A percentile compares a stretch with the other conserved stretches of the same genome.
Conservation (phyloP, 2,329 filamentous ascomycete species). For the Erysiphe pulchra region DNA sequence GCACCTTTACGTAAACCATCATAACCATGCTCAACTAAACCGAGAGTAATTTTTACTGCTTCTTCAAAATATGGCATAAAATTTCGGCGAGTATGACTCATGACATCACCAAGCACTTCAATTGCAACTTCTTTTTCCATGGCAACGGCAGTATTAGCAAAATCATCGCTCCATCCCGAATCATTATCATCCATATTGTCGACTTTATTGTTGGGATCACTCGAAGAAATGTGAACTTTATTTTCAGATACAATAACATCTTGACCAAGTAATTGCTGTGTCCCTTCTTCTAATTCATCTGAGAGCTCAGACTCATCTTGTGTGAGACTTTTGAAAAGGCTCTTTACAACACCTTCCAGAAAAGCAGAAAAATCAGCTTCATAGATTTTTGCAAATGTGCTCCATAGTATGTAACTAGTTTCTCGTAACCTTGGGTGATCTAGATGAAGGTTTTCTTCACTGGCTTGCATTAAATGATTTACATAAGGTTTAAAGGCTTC, state of each 20-base stretch:
- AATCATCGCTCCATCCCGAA: conserved; percentile 62
- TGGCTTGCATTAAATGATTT: conserved; percentile 68
- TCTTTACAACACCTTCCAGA: conserved; percentile 51
- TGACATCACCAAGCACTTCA: conserved; percentile 80
- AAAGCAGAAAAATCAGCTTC: conserved; percentile 60
- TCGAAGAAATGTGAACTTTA: conserved; percentile 53
- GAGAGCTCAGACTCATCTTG: conserved; percentile 69
- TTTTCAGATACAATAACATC: conserved; percentile 59
- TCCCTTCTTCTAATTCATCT: conserved; percentile 47
- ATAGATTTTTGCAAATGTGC: conserved; percentile 81
- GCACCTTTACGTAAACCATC: conserved; percentile 86
- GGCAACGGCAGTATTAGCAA: conserved; percentile 65
- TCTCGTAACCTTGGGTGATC: conserved; percentile 81
- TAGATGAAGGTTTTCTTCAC: conserved; percentile 69
- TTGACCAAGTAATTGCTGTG: conserved; percentile 46
- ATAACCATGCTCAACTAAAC: conserved; percentile 67
- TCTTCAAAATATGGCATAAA: conserved; percentile 72
- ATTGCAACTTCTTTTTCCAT: conserved; percentile 95
- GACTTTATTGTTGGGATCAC: conserved; percentile 30
- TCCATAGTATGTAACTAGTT: conserved; percentile 94
- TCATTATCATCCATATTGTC: conserved; percentile 43
- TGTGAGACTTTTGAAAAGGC: conserved; percentile 62
- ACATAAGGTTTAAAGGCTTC: conserved; percentile 80
- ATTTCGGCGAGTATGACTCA: conserved; percentile 59
- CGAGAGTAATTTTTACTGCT: conserved; percentile 57